Conservation (phyloP, 1,284 basidiomycete genomes). For the Irpex lacteus region DNA sequence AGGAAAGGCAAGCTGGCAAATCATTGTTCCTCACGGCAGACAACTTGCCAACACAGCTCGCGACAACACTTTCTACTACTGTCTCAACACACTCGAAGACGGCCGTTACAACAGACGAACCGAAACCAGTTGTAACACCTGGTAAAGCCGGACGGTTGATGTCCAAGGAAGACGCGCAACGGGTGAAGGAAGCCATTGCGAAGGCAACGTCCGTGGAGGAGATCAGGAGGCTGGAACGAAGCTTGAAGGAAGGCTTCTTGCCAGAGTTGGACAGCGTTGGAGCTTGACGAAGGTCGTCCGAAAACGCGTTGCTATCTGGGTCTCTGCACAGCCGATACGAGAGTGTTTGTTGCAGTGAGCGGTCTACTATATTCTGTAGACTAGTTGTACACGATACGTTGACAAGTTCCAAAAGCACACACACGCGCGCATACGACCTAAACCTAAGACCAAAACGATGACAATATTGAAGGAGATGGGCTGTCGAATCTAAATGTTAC, state of each 20-base stretch:
- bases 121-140: conserved; percentile 55
- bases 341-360: conserved; percentile 6
- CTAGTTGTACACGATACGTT: conserved; percentile 5
- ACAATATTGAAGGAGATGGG: background rate
- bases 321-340: background rate
- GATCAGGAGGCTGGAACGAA: conserved; percentile 84
- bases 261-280: conserved; percentile 75
- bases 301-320: background rate
- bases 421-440: background rate
- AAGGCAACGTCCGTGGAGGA: conserved; percentile 90
- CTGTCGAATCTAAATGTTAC: conserved; percentile 11
- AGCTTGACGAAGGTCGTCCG: conserved; percentile 38
- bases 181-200: conserved; percentile 88
- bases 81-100: conserved; percentile 64
- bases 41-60: conserved; percentile 77
- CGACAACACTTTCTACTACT: conserved; percentile 72
- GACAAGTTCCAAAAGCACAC: background rate
- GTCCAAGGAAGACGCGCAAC: conserved; percentile 90
- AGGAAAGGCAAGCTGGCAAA: conserved; percentile 79
- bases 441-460: background rate
- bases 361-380: conserved; percentile 23
- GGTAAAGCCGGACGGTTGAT: conserved; percentile 81
- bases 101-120: conserved; percentile 65
- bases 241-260: conserved; percentile 83
- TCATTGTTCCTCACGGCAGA: conserved; percentile 76